Base-by-base conservation (phyloP, 768 basidiomycete species). In the Mycena olivaceomarginata region DNA sequence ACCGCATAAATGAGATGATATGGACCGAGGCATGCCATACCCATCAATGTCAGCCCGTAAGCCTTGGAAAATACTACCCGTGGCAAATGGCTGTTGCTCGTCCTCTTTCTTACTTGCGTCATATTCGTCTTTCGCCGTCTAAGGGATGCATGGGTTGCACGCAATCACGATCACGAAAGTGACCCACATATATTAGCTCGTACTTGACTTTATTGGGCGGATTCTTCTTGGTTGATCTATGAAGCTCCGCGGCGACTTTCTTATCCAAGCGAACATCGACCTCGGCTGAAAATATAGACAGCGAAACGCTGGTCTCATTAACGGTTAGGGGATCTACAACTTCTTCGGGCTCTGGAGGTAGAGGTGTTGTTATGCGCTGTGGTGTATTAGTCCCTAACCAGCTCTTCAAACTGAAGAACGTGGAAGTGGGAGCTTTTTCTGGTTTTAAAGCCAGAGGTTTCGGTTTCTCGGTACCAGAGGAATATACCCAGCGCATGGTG, bases 141-240 rank as follows among this genome's bases (percentile, higher is more conserved):
- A 78, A 18, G 40, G 73, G 65, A 68, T 62, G 48, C 31, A 66
- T 65, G 6, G 1, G 57, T 71, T 25, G 74, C 40, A 66, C 15
- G 43, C 12, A 40, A 9, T 18, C 37, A 43, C 16, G 62, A 80
- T 12, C 65, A 40, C 18, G 69, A 22, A 31, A 45, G 51, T 65
- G 11, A 84, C 92, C 77, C 68, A 95, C 94, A 87, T 96, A 99
- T 53, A 99, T 96, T 15, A 99, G 88, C 79, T 95, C 92, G 70
- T 95, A 95, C 71, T 90, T 93, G 82, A 97, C 91, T 67, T 88
- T 91, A 6, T 85, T 86, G 0, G 98, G 98, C 0, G 96, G 95
- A 70, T 95, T 94, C 88, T 99, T 99, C 91, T 99, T 99, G 13
- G 98, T 99, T 0, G 97, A 96, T 74, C 98, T 89, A 75, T 95